Evolutionary conservation across 129 eudicot species (phyloP), one percentile per base, ranked within the genome.

Genomic region (Escallonia herrerae): DNA sequence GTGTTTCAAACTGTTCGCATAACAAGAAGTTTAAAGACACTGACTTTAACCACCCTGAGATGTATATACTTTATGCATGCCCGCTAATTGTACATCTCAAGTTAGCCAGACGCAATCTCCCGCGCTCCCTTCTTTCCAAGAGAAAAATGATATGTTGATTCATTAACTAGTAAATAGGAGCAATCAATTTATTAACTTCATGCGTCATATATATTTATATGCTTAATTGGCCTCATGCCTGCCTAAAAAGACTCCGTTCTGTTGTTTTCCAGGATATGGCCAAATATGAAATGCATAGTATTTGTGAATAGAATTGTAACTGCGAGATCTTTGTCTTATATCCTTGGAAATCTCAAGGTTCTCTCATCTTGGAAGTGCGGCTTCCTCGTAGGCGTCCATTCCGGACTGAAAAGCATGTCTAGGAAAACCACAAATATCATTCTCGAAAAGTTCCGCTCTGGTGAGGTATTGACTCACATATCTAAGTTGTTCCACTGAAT

Each of bases 231-330:
- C 33, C 33, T 22, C 33, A 22, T 6, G 14, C 4, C 13, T 45
- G 68, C 45, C 9, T 57, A 43, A 56, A 53, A 59, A 22, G 33
- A 13, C 8, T 39, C 51, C 6, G 8, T 38, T 66, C 40, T 73
- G 64, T 56, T 76, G 42, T 63, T 40, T 79, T 47, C 62, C 94
- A 94, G 99, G 95, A 71, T 70, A 48, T 86, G 78, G 13, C 72
- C 80, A 38, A 69, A 86, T 79, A 86, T 82, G 99, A 94, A 94
- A 79, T 94, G 99, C 64, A 94, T 94, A 41, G 69, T 89, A 44
- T 94, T 94, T 64, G 99, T 94, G 62, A 89, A 84, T 84, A 84
- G 99, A 76, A 94, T 89, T 71, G 65, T 94, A 60, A 85, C 95
- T 12, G 99, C 99, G 37, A 82, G 94, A 80, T 80, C 97, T 13